Evolutionary conservation across 768 basidiomycete species (phyloP).

Genomic region (Brasilioporus rufonigricans): DNA sequence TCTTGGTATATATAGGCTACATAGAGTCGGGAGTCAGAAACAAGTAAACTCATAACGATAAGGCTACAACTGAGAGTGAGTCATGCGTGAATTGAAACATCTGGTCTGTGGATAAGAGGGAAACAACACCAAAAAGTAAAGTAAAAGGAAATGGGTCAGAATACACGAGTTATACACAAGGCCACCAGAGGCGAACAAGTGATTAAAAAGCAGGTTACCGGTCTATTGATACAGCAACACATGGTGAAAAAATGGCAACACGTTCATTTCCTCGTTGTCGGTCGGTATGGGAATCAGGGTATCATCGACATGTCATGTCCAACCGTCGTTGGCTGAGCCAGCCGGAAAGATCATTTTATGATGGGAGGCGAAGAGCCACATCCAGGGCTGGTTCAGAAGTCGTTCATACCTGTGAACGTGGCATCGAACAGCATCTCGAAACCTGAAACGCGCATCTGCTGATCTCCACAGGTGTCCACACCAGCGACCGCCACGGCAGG

Average conservation of each 20-base stretch:
- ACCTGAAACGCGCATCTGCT: neutral
- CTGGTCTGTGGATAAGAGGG: neutral
- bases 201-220: neutral
- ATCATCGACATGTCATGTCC: neutral
- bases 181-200: neutral
- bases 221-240: neutral
- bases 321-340: neutral
- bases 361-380: too few species aligned
- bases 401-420: conserved; percentile 10
- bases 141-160: neutral
- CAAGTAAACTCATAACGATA: neutral
- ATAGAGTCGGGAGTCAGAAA: neutral
- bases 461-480: neutral
- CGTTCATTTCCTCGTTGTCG: neutral
- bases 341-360: neutral
- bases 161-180: neutral
- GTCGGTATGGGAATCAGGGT: neutral
- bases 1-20: too few species aligned
- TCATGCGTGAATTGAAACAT: neutral
- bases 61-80: neutral
- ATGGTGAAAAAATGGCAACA: neutral
- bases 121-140: neutral
- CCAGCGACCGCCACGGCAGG: conserved; percentile 7
- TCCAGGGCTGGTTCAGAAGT: conserved; percentile 8
- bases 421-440: conserved; percentile 20